Evolutionary conservation across 2,329 filamentous ascomycete genomes (phyloP).

Genomic region (Calonectria hawksworthii): DNA sequence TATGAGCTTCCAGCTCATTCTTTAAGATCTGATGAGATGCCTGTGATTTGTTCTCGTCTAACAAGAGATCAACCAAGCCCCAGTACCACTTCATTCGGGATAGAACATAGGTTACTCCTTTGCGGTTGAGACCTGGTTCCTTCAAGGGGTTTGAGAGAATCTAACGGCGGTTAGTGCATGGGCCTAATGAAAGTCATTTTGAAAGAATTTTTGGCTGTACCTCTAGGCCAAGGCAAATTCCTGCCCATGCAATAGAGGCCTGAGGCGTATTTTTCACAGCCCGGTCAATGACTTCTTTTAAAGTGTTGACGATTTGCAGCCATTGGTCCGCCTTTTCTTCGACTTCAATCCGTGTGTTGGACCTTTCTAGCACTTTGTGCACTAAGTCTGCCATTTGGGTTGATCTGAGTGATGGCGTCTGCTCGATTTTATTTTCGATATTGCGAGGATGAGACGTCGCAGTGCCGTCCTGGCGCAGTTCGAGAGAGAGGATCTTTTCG

Average conservation of each 20-base stretch:
- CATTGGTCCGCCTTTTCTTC: slow-evolving; percentile 10
- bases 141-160: slow-evolving; percentile 49
- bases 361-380: slow-evolving; percentile 12
- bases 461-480: slow-evolving; percentile 17
- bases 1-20: slow-evolving; percentile 42
- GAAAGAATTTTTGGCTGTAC: slow-evolving; percentile 31
- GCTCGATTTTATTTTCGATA: neutral
- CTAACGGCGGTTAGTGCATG: slow-evolving; percentile 32
- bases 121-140: slow-evolving; percentile 43
- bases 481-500: slow-evolving; percentile 35
- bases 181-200: neutral
- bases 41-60: slow-evolving; percentile 37
- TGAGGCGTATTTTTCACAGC: slow-evolving; percentile 48
- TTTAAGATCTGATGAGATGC: slow-evolving; percentile 33
- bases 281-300: slow-evolving; percentile 22
- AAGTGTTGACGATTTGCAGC: neutral
- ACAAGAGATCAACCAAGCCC: slow-evolving; percentile 46
- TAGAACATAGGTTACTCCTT: slow-evolving; percentile 53
- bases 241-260: slow-evolving; percentile 54
- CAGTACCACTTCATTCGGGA: slow-evolving; percentile 57
- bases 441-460: neutral
- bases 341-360: neutral
- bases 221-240: slow-evolving; percentile 51
- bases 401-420: neutral
- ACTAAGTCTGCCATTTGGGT: slow-evolving; percentile 26